Base-by-base conservation (phyloP, 495 filamentous ascomycete genomes). In the Neurospora sp. region DNA sequence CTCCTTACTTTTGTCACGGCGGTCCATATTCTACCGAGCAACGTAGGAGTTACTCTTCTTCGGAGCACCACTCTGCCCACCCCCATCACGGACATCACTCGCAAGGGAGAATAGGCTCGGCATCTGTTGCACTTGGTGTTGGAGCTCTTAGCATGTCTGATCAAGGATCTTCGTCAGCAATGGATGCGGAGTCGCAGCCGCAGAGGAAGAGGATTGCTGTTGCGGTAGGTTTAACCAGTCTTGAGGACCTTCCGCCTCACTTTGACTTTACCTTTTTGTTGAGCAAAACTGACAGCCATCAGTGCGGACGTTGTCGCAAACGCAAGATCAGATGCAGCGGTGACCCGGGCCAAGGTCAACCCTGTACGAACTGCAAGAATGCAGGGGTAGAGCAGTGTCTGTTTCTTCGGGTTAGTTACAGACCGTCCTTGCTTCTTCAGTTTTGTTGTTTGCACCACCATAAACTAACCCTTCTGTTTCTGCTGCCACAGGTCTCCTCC, bases 281-380 rank as follows among this genome's bases (percentile, higher is more conserved):
- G 38, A 61, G 11, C 11, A 61, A 14, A 3, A 68, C 74, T 79
- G 69, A 74, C 72, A 35, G 3, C 44, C 11, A 48, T 74, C 74
- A 98, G 96, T 99, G 96, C 81, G 88, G 88, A 39, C 89, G 96
- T 73, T 99, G 96, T 79, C 90, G 96, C 69, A 94, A 94, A 80
- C 87, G 96, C 70, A 99, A 99, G 85, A 99, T 99, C 77, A 92
- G 93, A 79, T 99, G 96, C 83, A 97, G 92, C 74, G 96, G 95
- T 40, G 94, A 98, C 79, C 85, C 86, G 6, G 91, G 90, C 37
- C 87, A 92, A 78, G 92, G 90, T 11, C 83, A 84, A 31, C 92
- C 92, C 39, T 99, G 96, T 79, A 82, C 87, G 18, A 97, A 94
- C 81, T 99, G 96, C 84, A 91, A 90, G 74, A 87, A 83, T 74